These are phyloP conservation scores for Paraphaeosphaeria minitans DNA, from an alignment of 2,329 filamentous ascomycete genomes.

Conservation along the genomic window DNA sequence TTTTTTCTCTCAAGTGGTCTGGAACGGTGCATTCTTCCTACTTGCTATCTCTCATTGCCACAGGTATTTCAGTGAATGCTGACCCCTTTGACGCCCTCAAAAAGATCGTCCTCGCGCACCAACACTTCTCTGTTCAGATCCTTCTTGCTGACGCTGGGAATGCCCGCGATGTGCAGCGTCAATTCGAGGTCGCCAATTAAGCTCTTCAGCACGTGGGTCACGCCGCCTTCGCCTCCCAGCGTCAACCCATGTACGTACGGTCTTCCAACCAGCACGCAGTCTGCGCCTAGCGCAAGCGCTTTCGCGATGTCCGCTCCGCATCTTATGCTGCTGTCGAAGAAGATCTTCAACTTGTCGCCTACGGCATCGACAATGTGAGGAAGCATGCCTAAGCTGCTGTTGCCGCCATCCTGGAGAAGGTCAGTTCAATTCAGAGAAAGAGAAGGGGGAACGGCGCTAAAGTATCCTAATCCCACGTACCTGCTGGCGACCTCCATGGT, in stretches of 20 bases:
- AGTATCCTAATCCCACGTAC: background rate
- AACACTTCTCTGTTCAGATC: conserved; percentile 27
- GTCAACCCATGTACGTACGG: conserved; percentile 64
- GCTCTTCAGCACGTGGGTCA: conserved; percentile 44
- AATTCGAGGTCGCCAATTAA: conserved; percentile 25
- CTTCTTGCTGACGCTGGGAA: conserved; percentile 25
- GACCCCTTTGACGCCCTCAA: background rate
- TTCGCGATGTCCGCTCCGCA: conserved; percentile 58
- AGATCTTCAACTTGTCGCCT: conserved; percentile 38
- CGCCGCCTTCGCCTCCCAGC: conserved; percentile 61
- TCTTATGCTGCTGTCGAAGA: conserved; percentile 59
- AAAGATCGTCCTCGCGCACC: conserved; percentile 12
- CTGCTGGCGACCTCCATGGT: conserved; percentile 60
- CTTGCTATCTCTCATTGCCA: no score
- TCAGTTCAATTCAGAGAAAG: background rate
- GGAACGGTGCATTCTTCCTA: no score
- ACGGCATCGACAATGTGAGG: conserved; percentile 62
- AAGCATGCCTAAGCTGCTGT: conserved; percentile 59
- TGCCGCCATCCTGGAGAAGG: conserved; percentile 51
- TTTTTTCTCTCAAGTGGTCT: no score
- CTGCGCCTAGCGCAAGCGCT: conserved; percentile 60
- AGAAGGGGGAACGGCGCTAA: background rate
- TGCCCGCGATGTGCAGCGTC: conserved; percentile 32
- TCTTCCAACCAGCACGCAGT: conserved; percentile 62
- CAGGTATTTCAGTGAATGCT: background rate